Evolutionary conservation across 305 asterid species (phyloP).

Genomic region (Fraxinus albicans): DNA sequence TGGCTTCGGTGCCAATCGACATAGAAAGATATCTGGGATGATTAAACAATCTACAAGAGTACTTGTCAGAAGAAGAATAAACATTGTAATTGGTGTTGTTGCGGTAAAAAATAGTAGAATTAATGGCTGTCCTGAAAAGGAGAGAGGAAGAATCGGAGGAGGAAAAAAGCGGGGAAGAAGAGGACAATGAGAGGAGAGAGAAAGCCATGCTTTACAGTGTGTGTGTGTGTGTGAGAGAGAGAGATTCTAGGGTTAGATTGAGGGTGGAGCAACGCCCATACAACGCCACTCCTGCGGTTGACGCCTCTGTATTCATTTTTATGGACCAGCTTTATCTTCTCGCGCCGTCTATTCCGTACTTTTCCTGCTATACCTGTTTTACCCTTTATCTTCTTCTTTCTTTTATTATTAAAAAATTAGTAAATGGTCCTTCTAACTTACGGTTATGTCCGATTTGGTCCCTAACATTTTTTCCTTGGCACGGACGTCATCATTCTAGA

Average conservation of each 20-base stretch:
- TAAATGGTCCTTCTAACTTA: not conserved
- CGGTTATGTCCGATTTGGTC: not conserved
- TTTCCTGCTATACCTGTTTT: not conserved
- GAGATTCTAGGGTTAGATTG: not conserved
- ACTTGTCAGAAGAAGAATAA: not conserved
- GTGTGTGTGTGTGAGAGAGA: not conserved
- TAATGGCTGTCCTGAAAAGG: slow-evolving; percentile 11
- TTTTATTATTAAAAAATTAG: not conserved
- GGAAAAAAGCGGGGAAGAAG: slow-evolving; percentile 24
- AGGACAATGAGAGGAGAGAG: slow-evolving; percentile 43
- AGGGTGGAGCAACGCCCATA: slow-evolving; percentile 1
- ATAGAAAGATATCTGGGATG: slow-evolving; percentile 33
- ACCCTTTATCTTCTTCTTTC: not conserved
- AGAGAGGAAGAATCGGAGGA: slow-evolving; percentile 36
- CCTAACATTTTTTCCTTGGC: not conserved
- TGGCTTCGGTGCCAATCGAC: slow-evolving; percentile 39
- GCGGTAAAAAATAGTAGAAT: slow-evolving; percentile 28
- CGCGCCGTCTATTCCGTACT: not conserved
- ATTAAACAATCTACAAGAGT: not conserved
- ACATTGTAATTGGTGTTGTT: slow-evolving; percentile 14
- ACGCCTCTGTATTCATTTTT: not conserved
- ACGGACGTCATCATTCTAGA: not conserved
- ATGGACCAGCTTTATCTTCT: not conserved
- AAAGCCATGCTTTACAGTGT: slow-evolving; percentile 20
- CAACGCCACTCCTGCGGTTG: not conserved